phyloP scores from a whole-genome alignment of 2,329 filamentous ascomycete species.

The Sclerotinia borealis region DNA sequence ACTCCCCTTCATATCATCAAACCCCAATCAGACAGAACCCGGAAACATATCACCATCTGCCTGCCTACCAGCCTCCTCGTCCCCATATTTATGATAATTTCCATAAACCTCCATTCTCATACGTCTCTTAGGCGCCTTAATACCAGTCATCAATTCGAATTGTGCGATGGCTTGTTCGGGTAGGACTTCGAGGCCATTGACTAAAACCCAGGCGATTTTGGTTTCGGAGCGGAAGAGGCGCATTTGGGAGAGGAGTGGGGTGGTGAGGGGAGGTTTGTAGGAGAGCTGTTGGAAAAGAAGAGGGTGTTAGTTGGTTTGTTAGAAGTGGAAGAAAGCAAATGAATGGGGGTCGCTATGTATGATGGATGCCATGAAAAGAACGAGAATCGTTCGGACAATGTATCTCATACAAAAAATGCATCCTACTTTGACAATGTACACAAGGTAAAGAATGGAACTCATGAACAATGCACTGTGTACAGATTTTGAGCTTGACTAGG shows the following conservation, averaged over 20 bases:
- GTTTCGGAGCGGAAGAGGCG: slow-evolving; percentile 39
- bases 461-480: background rate
- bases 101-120: slow-evolving; percentile 48
- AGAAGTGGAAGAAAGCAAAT: background rate
- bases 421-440: background rate
- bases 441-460: background rate
- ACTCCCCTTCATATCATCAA: background rate
- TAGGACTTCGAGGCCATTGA: slow-evolving; percentile 70
- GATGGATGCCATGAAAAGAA: background rate
- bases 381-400: no score
- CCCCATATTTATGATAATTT: slow-evolving; percentile 28
- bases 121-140: slow-evolving; percentile 60
- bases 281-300: slow-evolving; percentile 40
- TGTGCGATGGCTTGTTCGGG: slow-evolving; percentile 77
- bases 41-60: background rate
- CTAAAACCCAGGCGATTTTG: slow-evolving; percentile 62
- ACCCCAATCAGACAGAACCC: background rate
- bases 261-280: slow-evolving; percentile 63
- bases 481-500: background rate
- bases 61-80: background rate
- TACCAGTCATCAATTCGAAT: slow-evolving; percentile 74
- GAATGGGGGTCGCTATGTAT: background rate
- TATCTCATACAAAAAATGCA: background rate
- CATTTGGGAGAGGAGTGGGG: slow-evolving; percentile 64
- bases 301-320: background rate